phyloP scores from a whole-genome alignment of 495 filamentous ascomycete genomes.

The Penicillium roqueforti region DNA sequence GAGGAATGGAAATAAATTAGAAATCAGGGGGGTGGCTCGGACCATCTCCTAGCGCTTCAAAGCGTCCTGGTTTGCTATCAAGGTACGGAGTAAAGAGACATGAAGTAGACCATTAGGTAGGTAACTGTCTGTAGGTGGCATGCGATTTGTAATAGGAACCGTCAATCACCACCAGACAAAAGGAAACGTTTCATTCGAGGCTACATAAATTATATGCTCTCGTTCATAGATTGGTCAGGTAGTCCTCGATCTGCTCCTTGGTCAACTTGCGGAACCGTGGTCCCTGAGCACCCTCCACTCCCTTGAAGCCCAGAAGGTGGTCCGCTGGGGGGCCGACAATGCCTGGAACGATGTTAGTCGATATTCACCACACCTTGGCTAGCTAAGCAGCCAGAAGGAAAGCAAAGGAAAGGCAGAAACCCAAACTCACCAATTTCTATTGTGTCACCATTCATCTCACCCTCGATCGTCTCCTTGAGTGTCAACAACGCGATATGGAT shows the following conservation, averaged over 20 bases:
- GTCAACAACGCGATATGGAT: constrained; percentile 98
- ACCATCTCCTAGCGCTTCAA: background rate
- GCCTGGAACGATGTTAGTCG: constrained; percentile 45
- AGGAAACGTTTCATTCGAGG: constrained; percentile 21
- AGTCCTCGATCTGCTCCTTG: constrained; percentile 98
- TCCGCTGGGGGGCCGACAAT: constrained; percentile 94
- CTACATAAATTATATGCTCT: constrained; percentile 14
- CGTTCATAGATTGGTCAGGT: constrained; percentile 84
- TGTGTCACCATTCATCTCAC: constrained; percentile 98
- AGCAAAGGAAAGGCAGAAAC: background rate
- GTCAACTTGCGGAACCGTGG: constrained; percentile 94
- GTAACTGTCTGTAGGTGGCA: constrained; percentile 6
- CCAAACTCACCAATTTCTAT: constrained; percentile 84
- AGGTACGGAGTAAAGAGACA: background rate
- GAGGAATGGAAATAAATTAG: background rate
- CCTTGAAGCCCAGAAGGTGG: constrained; percentile 86
- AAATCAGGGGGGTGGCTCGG: background rate
- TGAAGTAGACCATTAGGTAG: background rate
- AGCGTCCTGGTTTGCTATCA: background rate
- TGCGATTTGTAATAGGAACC: constrained; percentile 10
- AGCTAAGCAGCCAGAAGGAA: background rate
- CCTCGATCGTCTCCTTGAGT: constrained; percentile 98
- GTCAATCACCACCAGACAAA: constrained; percentile 21
- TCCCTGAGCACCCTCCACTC: constrained; percentile 82
- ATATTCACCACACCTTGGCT: background rate